phyloP scores from a whole-genome alignment of 768 basidiomycete species.

The Ramaria rubella region DNA sequence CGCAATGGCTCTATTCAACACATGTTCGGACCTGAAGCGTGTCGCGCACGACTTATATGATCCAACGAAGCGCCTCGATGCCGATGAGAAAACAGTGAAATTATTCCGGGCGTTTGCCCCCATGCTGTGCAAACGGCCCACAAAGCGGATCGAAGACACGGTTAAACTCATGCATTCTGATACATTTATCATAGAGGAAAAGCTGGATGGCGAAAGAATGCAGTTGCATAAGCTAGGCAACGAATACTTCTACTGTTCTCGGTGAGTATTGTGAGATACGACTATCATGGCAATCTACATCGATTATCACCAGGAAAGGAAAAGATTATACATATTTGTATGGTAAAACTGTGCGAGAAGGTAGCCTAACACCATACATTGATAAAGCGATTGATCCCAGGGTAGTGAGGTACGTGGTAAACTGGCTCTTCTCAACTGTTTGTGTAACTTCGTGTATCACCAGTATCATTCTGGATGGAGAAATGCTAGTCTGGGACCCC shows the following conservation, averaged over 20 bases:
- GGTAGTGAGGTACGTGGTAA: slow-evolving; percentile 59
- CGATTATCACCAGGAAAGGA: slow-evolving; percentile 54
- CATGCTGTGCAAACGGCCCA: slow-evolving; percentile 90
- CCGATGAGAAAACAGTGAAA: slow-evolving; percentile 77
- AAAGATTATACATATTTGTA: slow-evolving; percentile 91
- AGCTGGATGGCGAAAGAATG: slow-evolving; percentile 94
- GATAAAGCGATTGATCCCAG: slow-evolving; percentile 66
- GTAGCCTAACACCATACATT: slow-evolving; percentile 86
- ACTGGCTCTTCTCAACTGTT: neutral
- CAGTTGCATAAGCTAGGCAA: slow-evolving; percentile 91
- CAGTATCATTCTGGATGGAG: slow-evolving; percentile 92
- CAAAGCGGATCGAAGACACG: slow-evolving; percentile 71
- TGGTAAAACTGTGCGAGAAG: slow-evolving; percentile 73
- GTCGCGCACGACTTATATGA: slow-evolving; percentile 88
- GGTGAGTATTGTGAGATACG: slow-evolving; percentile 37
- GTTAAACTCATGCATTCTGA: slow-evolving; percentile 75
- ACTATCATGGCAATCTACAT: neutral
- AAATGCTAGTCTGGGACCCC: slow-evolving; percentile 99
- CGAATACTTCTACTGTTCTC: slow-evolving; percentile 88
- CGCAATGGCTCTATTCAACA: slow-evolving; percentile 90
- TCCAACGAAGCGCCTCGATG: slow-evolving; percentile 56
- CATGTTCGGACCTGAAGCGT: slow-evolving; percentile 92
- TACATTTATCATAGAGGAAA: slow-evolving; percentile 91
- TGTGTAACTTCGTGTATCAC: neutral
- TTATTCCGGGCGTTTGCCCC: slow-evolving; percentile 86